Percentiles rank a stretch among this genome's conserved stretches.
Conservation (phyloP, 2,329 filamentous ascomycete species). For the Tolypocladium guangdongense region DNA sequence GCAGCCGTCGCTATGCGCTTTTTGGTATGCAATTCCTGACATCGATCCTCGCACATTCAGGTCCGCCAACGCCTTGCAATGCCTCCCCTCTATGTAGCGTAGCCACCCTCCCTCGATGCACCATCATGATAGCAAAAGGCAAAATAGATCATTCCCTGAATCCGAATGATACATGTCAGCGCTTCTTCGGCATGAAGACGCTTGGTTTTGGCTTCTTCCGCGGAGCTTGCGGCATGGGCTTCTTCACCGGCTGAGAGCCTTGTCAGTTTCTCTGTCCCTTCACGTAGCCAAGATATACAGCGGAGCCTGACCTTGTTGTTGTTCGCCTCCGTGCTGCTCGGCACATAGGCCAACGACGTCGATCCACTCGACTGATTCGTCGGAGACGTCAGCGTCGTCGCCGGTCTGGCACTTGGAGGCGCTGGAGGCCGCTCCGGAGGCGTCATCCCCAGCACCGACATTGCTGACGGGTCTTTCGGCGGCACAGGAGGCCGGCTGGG, state of each 20-base stretch:
- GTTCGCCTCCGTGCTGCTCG: slow-evolving; percentile 6
- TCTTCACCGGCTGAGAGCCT: neutral
- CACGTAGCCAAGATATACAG: neutral
- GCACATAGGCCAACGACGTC: slow-evolving; percentile 7
- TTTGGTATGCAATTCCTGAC: neutral
- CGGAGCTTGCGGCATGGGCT: slow-evolving; percentile 1
- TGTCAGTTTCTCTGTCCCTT: neutral
- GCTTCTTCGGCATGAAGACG: slow-evolving; percentile 12
- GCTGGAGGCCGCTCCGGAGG: slow-evolving; percentile 33
- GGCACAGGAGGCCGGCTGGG: slow-evolving; percentile 14
- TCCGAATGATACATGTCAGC: slow-evolving; percentile 1
- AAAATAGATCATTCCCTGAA: too few relatives aligned
- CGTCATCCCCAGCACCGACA: slow-evolving; percentile 38
- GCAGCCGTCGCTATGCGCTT: neutral
- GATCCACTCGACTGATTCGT: slow-evolving; percentile 12
- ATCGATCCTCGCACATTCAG: neutral
- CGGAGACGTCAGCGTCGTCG: slow-evolving; percentile 3
- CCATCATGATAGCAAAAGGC: neutral
- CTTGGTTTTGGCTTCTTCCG: slow-evolving; percentile 10
- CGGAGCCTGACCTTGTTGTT: slow-evolving; percentile 10
- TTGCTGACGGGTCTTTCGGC: slow-evolving; percentile 40
- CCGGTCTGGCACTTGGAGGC: slow-evolving; percentile 7
- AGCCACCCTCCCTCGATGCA: neutral
- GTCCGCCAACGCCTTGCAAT: slow-evolving; percentile 1
- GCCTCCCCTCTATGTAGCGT: neutral